Evolutionary conservation across 345 rosid species (phyloP).

Genomic region (Tarenaya hassleriana): DNA sequence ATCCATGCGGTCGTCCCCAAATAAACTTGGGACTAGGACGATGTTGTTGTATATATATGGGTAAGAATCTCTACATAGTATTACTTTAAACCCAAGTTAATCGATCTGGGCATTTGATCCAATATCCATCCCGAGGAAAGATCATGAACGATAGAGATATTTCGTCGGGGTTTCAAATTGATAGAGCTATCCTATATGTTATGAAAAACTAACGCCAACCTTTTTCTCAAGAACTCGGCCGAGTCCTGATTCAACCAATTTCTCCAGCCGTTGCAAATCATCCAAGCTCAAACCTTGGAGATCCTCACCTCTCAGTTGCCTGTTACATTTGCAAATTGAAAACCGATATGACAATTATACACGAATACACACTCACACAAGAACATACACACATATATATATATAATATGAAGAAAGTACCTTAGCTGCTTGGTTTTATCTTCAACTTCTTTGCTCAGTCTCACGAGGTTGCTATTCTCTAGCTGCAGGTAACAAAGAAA

Average conservation of each 20-base stretch:
- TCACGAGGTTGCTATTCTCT: slow-evolving; percentile 46
- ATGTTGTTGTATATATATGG: no score
- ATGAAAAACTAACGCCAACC: slow-evolving; percentile 29
- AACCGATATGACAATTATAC: not conserved
- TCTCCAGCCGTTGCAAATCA: slow-evolving; percentile 67
- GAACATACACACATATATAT: slow-evolving; percentile 26
- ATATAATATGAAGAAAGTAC: slow-evolving; percentile 8
- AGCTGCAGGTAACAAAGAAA: slow-evolving; percentile 32
- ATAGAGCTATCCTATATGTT: no score
- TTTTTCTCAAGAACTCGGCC: slow-evolving; percentile 64
- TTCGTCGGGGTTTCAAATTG: no score
- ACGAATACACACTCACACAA: not conserved
- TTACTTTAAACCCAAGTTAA: no score
- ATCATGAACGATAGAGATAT: no score
- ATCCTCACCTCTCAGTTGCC: slow-evolving; percentile 89
- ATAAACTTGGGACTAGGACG: no score
- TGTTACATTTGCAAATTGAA: slow-evolving; percentile 17
- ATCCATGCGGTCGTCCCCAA: no score
- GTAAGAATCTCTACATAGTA: no score
- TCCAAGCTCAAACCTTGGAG: slow-evolving; percentile 69
- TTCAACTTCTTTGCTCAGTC: slow-evolving; percentile 58
- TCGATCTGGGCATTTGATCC: no score
- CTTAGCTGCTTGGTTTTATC: slow-evolving; percentile 57
- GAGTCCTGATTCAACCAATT: slow-evolving; percentile 67
- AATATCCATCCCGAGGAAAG: no score